Base-by-base conservation (phyloP, 305 asterid genomes). In the Salvia sclarea region DNA sequence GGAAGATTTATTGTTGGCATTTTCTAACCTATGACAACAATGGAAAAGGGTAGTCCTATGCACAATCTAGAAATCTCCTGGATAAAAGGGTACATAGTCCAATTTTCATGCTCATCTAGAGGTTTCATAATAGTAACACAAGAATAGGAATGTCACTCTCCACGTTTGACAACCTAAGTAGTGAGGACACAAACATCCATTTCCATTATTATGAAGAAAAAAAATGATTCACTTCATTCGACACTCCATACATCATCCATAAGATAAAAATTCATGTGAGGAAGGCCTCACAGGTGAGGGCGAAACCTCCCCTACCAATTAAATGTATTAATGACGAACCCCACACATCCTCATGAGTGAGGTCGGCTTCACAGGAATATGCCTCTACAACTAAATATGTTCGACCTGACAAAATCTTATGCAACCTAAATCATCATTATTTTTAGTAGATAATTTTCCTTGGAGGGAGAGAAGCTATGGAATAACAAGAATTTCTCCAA, bases 371-470 rank as follows among this genome's bases (percentile, higher is more conserved):
- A n/a, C n/a, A n/a, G n/a, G n/a, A n/a, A n/a, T n/a, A n/a, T n/a
- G n/a, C n/a, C n/a, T n/a, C n/a, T n/a, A n/a, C n/a, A n/a, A 65
- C 35, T 50, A 65, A 33, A 49, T 65, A 49, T 35, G 61, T 35
- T 35, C 70, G 35, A 33, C 52, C 71, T 0, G 8, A 65, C 16
- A 52, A 22, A 21, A 6, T 22, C 6, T 53, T 37, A 40, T 66
- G 18, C 12, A 66, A 37, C 72, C 64, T 25, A 67, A 21, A 0
- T 14, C 9, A 14, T 14, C 20, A n/a, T n/a, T n/a, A n/a, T n/a
- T n/a, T n/a, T n/a, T n/a, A n/a, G n/a, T n/a, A n/a, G n/a, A n/a
- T 2, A 38, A 30, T 14, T 2, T 5, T 16, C n/a, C n/a, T n/a
- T 1, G 2, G 11, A 11, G 8, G 21, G 41, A 52, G 37, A 66